A percentile compares a stretch with the other conserved stretches of the same genome.
These are phyloP conservation scores for Madurella fahalii DNA, from an alignment of 2,329 filamentous ascomycete genomes.

Conservation along the genomic window DNA sequence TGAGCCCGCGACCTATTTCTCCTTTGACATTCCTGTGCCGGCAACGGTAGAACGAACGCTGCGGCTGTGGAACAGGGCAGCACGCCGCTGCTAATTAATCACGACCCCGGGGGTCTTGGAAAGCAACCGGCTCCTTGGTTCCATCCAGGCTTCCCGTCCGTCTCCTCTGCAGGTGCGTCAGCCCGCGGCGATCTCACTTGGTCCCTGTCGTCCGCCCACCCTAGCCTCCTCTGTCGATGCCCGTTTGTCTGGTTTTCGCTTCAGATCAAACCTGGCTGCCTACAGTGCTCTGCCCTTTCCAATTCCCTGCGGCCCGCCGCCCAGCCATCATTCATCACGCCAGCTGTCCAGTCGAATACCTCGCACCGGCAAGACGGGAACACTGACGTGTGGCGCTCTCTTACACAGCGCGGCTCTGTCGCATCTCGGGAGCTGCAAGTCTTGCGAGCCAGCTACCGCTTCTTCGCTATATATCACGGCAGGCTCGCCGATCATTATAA, in stretches of 20 bases:
- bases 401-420: constrained; percentile 9
- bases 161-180: constrained; percentile 15
- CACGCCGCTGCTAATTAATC: background rate
- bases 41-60: background rate
- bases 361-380: background rate
- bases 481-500: background rate
- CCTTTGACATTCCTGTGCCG: background rate
- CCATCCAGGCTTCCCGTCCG: constrained; percentile 3
- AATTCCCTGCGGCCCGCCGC: background rate
- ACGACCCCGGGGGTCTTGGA: background rate
- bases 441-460: background rate
- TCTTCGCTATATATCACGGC: constrained; percentile 1
- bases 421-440: constrained; percentile 3
- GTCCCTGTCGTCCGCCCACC: background rate
- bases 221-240: background rate
- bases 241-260: background rate
- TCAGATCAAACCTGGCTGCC: background rate
- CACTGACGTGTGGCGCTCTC: constrained; percentile 13
- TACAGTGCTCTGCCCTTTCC: background rate
- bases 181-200: constrained; percentile 3
- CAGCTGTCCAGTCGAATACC: background rate
- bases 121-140: constrained; percentile 12
- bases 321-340: background rate
- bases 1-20: background rate
- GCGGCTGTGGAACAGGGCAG: background rate